Base-by-base conservation (phyloP, 2,329 filamentous ascomycete genomes). In the Salinomyces thailandicus region DNA sequence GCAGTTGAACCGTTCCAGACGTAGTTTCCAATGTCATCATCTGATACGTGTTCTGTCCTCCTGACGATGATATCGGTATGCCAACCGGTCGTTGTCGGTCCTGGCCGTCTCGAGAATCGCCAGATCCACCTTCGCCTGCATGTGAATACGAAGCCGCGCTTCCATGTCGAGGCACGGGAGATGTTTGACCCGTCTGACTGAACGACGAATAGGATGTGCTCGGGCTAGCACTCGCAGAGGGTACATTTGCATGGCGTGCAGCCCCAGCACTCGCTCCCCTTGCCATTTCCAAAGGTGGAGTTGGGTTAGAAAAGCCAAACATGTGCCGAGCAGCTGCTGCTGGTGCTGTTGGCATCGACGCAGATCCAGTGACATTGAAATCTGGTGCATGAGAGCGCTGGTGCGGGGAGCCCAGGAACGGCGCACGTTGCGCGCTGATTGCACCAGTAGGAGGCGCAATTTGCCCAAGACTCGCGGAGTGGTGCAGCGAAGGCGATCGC, bases 1-100 rank as follows among this genome's bases (percentile, higher is more conserved):
- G 78, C 33, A 87, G 75, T 44, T 70, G 66, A 37, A 73, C 68
- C 24, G 64, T 62, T 13, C 70, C 69, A 30, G 64, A 61, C 35
- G 63, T 63, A 12, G 66, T 71, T 46, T 69, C 63, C 36, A 71
- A 54, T 2, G 68, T 73, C 67, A 71, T 69, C 52, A 70, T 64
- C 48, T 68, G 70, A 38, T 68, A 69, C 33, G 60, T 64, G 43
- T 62, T 67, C 37, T 66, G 64, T 4, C 53, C 50, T 7, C 59
- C 57, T 11, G 63, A 61, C 11, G 67, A 65, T 3, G 61, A 60
- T 39, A 69, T 63, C 3, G 66, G 59, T 24, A 68, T 66, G 35
- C 63, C 59, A 36, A 58, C 55, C 7, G 57, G 55, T 37, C 57
- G 31, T 8, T 30, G 7, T 12, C 31, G 30, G 44, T 51, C 44